These are phyloP conservation scores for Solanum okadae DNA, from an alignment of 257 asterid species.

Conservation along the genomic window DNA sequence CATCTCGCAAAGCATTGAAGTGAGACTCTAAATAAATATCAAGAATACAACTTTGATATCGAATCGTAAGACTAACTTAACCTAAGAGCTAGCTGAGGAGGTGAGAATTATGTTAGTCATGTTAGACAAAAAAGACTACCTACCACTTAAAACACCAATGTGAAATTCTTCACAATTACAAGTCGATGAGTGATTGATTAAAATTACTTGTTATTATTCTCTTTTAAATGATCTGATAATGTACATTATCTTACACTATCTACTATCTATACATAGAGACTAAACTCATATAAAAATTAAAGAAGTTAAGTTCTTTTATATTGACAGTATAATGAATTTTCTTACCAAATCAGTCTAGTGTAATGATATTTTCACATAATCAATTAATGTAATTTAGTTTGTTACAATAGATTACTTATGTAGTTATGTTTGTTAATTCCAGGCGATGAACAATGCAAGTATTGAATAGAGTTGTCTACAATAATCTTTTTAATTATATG, in stretches of 20 bases:
- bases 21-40: too few relatives aligned
- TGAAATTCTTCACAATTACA: not conserved
- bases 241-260: too few relatives aligned
- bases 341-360: not conserved
- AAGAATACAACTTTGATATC: too few relatives aligned
- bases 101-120: too few relatives aligned
- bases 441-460: not conserved
- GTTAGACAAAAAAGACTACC: too few relatives aligned
- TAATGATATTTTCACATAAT: not conserved
- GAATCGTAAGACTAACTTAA: accelerated
- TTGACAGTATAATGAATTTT: not conserved
- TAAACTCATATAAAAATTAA: too few relatives aligned
- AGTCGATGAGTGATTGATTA: accelerated
- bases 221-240: not conserved
- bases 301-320: not conserved
- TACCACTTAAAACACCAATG: accelerated
- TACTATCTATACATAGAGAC: not conserved
- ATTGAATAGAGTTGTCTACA: not conserved
- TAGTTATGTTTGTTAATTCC: not conserved
- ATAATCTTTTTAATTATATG: not conserved
- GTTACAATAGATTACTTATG: not conserved
- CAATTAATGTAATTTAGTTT: not conserved
- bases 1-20: accelerated
- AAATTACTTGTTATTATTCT: not conserved
- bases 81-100: too few relatives aligned